A percentile compares a stretch with the other conserved stretches of the same genome.
Conservation (phyloP, 2,329 filamentous ascomycete genomes). For the Lachnellula cervina region DNA sequence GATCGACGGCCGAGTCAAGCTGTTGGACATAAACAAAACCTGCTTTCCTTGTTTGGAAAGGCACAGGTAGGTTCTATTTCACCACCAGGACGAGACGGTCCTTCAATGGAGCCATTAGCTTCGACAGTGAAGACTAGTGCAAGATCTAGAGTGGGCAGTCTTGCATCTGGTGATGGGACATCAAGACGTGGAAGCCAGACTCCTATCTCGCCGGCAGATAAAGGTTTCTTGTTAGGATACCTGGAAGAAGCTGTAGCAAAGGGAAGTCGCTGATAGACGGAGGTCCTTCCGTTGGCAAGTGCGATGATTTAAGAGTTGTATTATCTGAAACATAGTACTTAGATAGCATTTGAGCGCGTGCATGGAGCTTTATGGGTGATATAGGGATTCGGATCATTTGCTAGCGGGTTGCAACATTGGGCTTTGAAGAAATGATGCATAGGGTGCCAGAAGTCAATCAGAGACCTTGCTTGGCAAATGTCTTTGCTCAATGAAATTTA, state of each 20-base stretch:
- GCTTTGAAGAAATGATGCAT: neutral
- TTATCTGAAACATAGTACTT: neutral
- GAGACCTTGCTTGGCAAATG: neutral
- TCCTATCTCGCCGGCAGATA: constrained; percentile 63
- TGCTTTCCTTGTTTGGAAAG: constrained; percentile 33
- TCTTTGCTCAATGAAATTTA: too few relatives aligned
- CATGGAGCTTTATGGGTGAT: neutral
- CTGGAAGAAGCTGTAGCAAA: constrained; percentile 49
- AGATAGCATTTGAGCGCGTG: neutral
- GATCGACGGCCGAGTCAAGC: constrained; percentile 39
- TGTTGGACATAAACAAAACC: constrained; percentile 41
- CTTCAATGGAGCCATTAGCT: constrained; percentile 10
- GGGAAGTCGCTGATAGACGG: constrained; percentile 1
- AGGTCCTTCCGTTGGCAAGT: neutral
- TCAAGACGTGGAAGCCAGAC: constrained; percentile 45
- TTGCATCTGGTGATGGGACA: constrained; percentile 24
- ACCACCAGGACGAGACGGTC: constrained; percentile 5
- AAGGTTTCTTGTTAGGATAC: constrained; percentile 72
- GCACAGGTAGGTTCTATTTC: constrained; percentile 8
- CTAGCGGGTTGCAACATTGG: neutral
- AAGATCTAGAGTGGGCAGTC: constrained; percentile 28
- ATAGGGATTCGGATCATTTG: neutral
- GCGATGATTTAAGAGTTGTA: neutral
- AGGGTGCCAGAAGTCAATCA: neutral
- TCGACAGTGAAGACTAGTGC: constrained; percentile 8